phyloP scores from a whole-genome alignment of 1,139 yeast species.

The Wickerhamomyces sp. region DNA sequence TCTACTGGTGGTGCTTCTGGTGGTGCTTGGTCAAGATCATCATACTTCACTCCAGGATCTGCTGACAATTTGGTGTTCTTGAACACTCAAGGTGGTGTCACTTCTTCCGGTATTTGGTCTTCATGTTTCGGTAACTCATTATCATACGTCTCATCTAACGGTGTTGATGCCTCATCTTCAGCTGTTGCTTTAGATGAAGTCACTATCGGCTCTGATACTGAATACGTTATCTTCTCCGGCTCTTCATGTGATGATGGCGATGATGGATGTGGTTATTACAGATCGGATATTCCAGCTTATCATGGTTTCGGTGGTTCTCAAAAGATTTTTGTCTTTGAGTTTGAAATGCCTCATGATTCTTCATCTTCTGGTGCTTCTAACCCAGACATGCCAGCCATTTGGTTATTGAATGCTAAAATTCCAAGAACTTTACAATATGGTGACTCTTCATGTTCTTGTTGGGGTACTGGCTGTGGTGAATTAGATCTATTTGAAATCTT shows the following conservation, averaged over 20 bases:
- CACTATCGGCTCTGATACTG: conserved; percentile 66
- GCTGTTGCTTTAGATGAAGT: conserved; percentile 61
- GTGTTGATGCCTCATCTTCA: conserved; percentile 57
- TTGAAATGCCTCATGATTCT: conserved; percentile 78
- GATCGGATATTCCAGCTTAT: conserved; percentile 83
- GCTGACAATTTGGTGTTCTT: conserved; percentile 74
- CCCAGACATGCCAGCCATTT: conserved; percentile 92
- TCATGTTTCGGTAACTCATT: conserved; percentile 83
- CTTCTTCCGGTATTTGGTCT: conserved; percentile 83
- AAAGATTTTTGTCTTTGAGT: conserved; percentile 87
- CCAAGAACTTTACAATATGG: conserved; percentile 95
- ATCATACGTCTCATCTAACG: conserved; percentile 74
- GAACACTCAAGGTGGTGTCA: conserved; percentile 69
- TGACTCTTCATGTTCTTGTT: conserved; percentile 76
- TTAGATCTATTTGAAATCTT: conserved; percentile 86
- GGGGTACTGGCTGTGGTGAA: conserved; percentile 97
- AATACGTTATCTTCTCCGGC: conserved; percentile 74
- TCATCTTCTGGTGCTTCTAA: conserved; percentile 39
- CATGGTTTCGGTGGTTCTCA: conserved; percentile 80
- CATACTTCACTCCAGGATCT: conserved; percentile 66
- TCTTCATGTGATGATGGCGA: conserved; percentile 56
- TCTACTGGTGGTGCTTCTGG: conserved; percentile 30
- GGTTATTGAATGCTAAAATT: conserved; percentile 91
- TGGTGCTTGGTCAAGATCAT: conserved; percentile 69
- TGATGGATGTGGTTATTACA: conserved; percentile 72